Percentiles rank a stretch among this genome's conserved stretches.
phyloP scores from a whole-genome alignment of 805 yeast species.

The Candida odintsovae region DNA sequence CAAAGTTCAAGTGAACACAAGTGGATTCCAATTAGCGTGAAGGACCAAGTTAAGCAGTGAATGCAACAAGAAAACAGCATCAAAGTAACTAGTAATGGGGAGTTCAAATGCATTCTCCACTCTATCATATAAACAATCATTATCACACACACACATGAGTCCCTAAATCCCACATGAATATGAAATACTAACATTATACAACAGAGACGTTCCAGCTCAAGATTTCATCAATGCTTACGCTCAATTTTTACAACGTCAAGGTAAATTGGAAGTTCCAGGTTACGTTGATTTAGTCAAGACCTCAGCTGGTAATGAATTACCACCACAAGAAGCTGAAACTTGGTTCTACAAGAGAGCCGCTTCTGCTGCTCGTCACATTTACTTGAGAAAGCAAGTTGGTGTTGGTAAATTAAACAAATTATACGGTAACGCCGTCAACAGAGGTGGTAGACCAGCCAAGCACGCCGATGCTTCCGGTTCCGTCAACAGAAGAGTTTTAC shows the following conservation, averaged over 20 bases:
- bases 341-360: conserved; percentile 99
- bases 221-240: conserved; percentile 99
- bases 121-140: neutral
- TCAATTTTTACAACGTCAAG: conserved; percentile 99
- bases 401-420: conserved; percentile 98
- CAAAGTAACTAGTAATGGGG: no score
- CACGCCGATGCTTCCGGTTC: conserved; percentile 99
- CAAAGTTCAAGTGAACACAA: no score
- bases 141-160: neutral
- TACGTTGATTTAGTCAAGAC: conserved; percentile 99
- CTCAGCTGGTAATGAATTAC: conserved; percentile 97
- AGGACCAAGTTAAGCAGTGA: no score
- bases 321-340: conserved; percentile 99
- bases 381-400: conserved; percentile 99
- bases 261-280: conserved; percentile 99
- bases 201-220: conserved; percentile 99
- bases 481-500: conserved; percentile 96
- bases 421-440: conserved; percentile 99
- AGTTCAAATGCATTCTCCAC: neutral
- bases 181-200: conserved; percentile 24
- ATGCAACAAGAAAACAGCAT: no score
- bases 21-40: neutral
- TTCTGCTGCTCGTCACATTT: conserved; percentile 99
- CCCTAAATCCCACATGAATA: neutral
- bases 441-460: conserved; percentile 98